Conservation (phyloP, 2,329 filamentous ascomycete species). For the Geosmithia flava region DNA sequence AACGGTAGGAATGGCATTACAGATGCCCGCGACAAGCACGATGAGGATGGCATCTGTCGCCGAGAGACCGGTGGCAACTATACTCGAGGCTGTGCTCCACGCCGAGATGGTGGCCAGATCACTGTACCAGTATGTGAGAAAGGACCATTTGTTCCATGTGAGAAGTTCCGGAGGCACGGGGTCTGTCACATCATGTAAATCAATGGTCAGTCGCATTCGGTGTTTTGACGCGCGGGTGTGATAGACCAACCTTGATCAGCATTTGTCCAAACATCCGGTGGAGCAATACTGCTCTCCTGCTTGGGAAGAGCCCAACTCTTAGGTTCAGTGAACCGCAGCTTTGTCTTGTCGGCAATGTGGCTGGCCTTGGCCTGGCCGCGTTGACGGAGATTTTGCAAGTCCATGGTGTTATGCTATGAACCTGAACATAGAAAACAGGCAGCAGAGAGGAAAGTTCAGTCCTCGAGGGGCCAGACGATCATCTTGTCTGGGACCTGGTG, state of each 20-base stretch:
- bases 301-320: constrained; percentile 4
- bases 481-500: too few species aligned
- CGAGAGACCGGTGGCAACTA: constrained; percentile 20
- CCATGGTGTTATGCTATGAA: background rate
- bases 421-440: too few species aligned
- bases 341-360: background rate
- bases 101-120: constrained; percentile 24
- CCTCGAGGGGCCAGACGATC: too few species aligned
- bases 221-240: constrained; percentile 6
- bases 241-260: background rate
- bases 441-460: too few species aligned
- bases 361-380: background rate
- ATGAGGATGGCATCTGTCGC: constrained; percentile 34
- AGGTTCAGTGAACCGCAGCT: background rate
- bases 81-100: constrained; percentile 15
- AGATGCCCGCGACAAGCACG: constrained; percentile 31
- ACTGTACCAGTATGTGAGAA: constrained; percentile 34
- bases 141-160: constrained; percentile 30
- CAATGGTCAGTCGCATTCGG: background rate
- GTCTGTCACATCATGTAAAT: constrained; percentile 4
- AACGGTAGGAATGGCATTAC: constrained; percentile 30
- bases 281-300: constrained; percentile 6
- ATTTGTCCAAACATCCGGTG: constrained; percentile 5
- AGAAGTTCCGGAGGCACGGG: constrained; percentile 22
- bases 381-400: background rate